Base-by-base conservation (phyloP, 2,329 filamentous ascomycete species). In the Davidsoniella eucalypti region DNA sequence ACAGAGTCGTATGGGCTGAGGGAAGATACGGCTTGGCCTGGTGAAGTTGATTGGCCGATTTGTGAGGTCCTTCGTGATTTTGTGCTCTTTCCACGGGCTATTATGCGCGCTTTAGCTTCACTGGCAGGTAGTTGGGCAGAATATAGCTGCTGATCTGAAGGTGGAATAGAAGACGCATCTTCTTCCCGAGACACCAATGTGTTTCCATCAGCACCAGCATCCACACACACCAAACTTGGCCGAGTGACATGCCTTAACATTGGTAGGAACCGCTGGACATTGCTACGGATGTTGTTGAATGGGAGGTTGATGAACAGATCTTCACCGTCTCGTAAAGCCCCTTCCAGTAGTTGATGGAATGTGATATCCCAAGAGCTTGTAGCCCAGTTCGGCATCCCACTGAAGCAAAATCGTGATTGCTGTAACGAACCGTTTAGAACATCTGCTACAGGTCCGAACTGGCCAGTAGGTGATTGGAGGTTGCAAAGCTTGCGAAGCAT, bases 281-380 rank as follows among this genome's bases (percentile, higher is more conserved):
- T 71, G 10, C 61, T 60, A 45, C 78, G 66, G 2, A 82, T 69
- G 4, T 66, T 61, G 21, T 69, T 65, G 55, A 81, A 82, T 3
- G 70, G 69, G n/a, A 81, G 63, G 21, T 70, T 68, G 3, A 82
- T 67, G 1, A 69, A 67, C 63, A 75, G 68, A 55, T 80, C 76
- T 58, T 82, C 77, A 0, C 69, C 75, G 54, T 81, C 78, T 8
- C 75, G 65, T 16, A 81, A 59, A 2, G 75, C 63, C 0, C 67
- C 66, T 55, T 81, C 77, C 7, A 80, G 59, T 50, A 81, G 61
- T 2, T 66, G 63, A 38, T 74, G 68, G 50, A 82, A 82, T 0
- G 75, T 73, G 29, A 68, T 63, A 1, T 67, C 67, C 78, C 78
- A 82, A 1, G 67, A 69, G 5, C 59, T 59, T 14, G 52, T 29